Evolutionary conservation across 164 flowering plant species (phyloP).

Genomic region (Aristolochia fimbriata): DNA sequence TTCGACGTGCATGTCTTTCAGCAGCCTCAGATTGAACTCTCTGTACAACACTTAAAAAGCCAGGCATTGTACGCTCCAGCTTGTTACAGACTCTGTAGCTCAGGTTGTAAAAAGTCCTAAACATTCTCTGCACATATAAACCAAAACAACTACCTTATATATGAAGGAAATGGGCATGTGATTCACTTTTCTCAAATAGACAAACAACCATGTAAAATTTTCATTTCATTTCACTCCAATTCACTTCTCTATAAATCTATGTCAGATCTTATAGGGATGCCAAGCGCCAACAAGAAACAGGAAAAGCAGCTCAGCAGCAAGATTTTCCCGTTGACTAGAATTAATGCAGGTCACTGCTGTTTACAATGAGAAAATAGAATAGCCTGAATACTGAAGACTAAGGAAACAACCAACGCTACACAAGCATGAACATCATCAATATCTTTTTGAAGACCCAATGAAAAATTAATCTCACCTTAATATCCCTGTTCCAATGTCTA

Average conservation of each 20-base stretch:
- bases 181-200: background rate
- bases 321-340: background rate
- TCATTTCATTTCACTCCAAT: background rate
- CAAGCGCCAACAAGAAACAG: background rate
- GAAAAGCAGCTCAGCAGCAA: background rate
- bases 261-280: background rate
- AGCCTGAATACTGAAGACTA: background rate
- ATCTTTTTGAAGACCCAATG: background rate
- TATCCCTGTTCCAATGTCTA: slow-evolving; percentile 47
- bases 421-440: background rate
- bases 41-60: slow-evolving; percentile 35
- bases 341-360: background rate
- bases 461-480: slow-evolving; percentile 29
- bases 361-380: too few relatives aligned
- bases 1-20: slow-evolving; percentile 19
- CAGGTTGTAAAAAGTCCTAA: slow-evolving; percentile 24
- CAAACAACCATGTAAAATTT: background rate
- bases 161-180: background rate
- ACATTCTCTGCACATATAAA: slow-evolving; percentile 36
- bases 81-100: slow-evolving; percentile 23
- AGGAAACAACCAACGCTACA: background rate
- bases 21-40: slow-evolving; percentile 26
- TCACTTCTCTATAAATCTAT: background rate
- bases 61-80: slow-evolving; percentile 39
- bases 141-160: background rate